These are phyloP conservation scores for Lumnitzera littorea DNA, from an alignment of 345 rosid species.

Conservation along the genomic window DNA sequence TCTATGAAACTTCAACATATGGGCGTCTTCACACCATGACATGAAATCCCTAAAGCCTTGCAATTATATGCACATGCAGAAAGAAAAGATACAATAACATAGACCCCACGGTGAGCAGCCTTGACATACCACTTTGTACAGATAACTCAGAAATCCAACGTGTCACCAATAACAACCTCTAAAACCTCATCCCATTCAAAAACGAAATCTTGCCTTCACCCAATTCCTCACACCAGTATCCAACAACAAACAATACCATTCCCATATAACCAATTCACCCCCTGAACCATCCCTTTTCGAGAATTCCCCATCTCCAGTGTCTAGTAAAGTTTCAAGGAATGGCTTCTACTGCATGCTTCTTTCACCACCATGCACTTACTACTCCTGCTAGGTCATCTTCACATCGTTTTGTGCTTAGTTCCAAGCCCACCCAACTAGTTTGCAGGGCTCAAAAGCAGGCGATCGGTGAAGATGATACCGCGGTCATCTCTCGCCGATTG, in stretches of 20 bases:
- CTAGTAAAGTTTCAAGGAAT: constrained; percentile 17
- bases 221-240: constrained; percentile 23
- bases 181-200: constrained; percentile 51
- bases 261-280: constrained; percentile 2
- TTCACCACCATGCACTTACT: constrained; percentile 52
- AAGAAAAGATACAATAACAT: no score
- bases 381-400: constrained; percentile 27
- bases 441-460: constrained; percentile 71
- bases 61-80: no score
- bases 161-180: constrained; percentile 20
- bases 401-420: constrained; percentile 27
- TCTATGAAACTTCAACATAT: no score
- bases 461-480: constrained; percentile 5
- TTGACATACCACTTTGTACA: no score
- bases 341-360: constrained; percentile 58
- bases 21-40: no score
- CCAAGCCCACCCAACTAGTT: constrained; percentile 40
- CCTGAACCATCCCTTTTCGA: neutral
- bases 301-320: neutral
- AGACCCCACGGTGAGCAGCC: no score
- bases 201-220: constrained; percentile 25
- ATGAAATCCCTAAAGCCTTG: no score
- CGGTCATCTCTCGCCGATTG: constrained; percentile 23
- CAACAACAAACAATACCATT: constrained; percentile 31
- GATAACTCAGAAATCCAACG: no score